Evolutionary conservation across 305 asterid genomes (phyloP).

Genomic region (Fraxinus ornus): DNA sequence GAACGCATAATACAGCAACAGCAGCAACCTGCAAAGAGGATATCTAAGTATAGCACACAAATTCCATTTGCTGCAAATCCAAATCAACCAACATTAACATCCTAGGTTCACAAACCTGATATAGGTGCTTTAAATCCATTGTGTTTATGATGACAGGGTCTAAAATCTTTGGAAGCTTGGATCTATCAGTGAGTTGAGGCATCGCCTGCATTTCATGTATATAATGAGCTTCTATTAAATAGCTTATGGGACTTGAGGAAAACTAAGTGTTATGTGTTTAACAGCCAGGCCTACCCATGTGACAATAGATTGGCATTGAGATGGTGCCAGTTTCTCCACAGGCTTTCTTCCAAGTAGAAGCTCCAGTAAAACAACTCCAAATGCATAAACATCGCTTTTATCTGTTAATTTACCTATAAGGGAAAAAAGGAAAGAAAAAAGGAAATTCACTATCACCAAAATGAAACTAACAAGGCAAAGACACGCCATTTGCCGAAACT

Average conservation of each 20-base stretch:
- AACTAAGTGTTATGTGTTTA: background rate
- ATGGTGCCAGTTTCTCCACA: slow-evolving; percentile 54
- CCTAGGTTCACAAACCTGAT: slow-evolving; percentile 44
- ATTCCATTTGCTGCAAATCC: background rate
- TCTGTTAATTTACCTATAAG: slow-evolving; percentile 59
- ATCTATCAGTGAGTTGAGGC: slow-evolving; percentile 87
- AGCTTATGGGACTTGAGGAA: background rate
- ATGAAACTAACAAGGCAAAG: background rate
- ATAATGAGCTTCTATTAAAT: slow-evolving; percentile 12
- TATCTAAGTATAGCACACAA: background rate
- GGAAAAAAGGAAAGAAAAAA: background rate
- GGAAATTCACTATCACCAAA: background rate
- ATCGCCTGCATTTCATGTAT: slow-evolving; percentile 50
- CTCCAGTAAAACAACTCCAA: slow-evolving; percentile 76
- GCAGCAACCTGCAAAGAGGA: slow-evolving; percentile 58
- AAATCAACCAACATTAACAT: background rate
- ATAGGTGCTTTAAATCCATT: slow-evolving; percentile 74
- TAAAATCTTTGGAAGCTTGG: slow-evolving; percentile 66
- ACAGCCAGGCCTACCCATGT: slow-evolving; percentile 54
- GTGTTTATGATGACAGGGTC: slow-evolving; percentile 63
- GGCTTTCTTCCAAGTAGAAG: slow-evolving; percentile 71
- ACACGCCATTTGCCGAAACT: background rate
- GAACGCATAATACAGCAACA: slow-evolving; percentile 71
- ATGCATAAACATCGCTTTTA: slow-evolving; percentile 79
- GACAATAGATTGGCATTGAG: slow-evolving; percentile 62